Evolutionary conservation across 805 yeast genomes (phyloP).

Genomic region (Kuraishia ogatae): DNA sequence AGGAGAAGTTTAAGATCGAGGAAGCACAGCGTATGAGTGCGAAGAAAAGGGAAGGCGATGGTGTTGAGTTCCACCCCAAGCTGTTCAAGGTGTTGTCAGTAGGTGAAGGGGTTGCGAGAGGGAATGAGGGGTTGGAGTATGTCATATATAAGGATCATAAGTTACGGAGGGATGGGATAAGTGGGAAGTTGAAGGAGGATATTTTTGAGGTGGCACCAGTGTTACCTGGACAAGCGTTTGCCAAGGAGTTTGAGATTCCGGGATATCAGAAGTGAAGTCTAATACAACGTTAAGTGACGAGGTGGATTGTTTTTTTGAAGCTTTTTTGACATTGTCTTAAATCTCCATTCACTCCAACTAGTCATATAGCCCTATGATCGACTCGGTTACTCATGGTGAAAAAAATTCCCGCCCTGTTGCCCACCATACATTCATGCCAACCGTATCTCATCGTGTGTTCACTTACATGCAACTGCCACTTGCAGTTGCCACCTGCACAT

Average conservation of each 20-base stretch:
- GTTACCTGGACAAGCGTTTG: slow-evolving; percentile 70
- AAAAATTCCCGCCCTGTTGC: no score
- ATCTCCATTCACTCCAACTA: no score
- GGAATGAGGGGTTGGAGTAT: slow-evolving; percentile 48
- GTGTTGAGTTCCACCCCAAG: slow-evolving; percentile 74
- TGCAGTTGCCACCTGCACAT: no score
- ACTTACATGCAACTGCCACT: no score
- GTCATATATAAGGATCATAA: slow-evolving; percentile 44
- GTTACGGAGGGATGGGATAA: slow-evolving; percentile 27
- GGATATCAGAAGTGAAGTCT: slow-evolving; percentile 57
- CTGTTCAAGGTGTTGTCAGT: slow-evolving; percentile 47
- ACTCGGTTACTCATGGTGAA: no score
- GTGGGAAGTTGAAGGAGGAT: slow-evolving; percentile 29
- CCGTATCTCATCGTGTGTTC: no score
- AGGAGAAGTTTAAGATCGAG: slow-evolving; percentile 81
- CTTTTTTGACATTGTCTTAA: no score
- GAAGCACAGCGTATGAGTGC: slow-evolving; percentile 74
- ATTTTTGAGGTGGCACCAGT: slow-evolving; percentile 68
- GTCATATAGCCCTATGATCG: no score
- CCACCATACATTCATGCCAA: no score
- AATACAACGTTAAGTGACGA: no score
- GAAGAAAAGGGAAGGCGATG: slow-evolving; percentile 66
- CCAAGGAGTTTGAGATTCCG: slow-evolving; percentile 58
- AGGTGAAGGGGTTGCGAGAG: slow-evolving; percentile 18
- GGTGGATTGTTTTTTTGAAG: no score